Evolutionary conservation across 176 grass and related monocot genomes (phyloP).

Genomic region (Phragmites australis): DNA sequence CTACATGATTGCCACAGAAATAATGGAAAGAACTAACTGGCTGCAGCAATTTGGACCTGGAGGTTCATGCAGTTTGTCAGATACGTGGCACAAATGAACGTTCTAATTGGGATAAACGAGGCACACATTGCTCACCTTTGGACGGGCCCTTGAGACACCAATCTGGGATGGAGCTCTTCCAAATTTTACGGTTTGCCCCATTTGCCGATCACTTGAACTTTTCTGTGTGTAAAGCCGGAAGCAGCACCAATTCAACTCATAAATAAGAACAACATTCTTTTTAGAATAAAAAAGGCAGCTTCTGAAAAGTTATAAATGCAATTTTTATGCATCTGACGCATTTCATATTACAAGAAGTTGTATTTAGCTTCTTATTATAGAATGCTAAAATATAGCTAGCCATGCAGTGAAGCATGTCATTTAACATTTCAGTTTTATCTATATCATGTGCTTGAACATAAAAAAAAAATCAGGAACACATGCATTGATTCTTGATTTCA

Average conservation of each 20-base stretch:
- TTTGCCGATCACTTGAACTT: conserved; percentile 11
- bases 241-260: neutral
- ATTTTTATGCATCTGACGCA: conserved; percentile 13
- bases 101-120: conserved; percentile 1
- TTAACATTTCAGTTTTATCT: neutral
- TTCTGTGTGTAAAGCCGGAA: neutral
- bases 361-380: neutral
- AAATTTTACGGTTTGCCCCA: conserved; percentile 34
- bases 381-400: conserved; percentile 4
- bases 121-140: conserved; percentile 13
- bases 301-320: neutral
- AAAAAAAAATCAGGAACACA: neutral
- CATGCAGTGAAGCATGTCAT: neutral
- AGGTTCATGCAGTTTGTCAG: neutral
- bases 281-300: neutral
- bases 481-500: neutral
- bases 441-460: neutral
- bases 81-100: neutral
- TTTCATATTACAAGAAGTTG: neutral
- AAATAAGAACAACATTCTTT: neutral
- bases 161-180: conserved; percentile 30
- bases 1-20: neutral
- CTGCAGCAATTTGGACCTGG: neutral
- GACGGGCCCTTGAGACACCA: conserved; percentile 15
- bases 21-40: neutral